Conservation (phyloP, 805 yeast genomes). For the Candida argentea region DNA sequence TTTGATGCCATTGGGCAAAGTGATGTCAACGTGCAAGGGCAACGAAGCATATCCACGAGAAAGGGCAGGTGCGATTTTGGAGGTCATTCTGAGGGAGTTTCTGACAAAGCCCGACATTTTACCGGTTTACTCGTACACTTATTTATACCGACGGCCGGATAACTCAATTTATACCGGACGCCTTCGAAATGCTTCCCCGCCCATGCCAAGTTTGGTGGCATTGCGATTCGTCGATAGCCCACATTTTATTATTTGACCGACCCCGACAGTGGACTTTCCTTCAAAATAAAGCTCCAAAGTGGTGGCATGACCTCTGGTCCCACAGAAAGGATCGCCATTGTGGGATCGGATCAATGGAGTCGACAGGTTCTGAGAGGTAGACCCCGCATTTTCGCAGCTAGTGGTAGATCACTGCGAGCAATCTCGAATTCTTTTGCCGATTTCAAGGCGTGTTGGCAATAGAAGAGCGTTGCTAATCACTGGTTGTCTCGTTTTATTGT, state of each 20-base stretch:
- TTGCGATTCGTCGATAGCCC: neutral
- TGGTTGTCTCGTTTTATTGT: too few relatives aligned
- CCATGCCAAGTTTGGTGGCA: conserved; percentile 1
- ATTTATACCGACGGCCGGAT: neutral
- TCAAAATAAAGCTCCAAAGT: too few relatives aligned
- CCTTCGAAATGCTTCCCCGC: conserved; percentile 1
- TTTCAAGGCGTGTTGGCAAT: too few relatives aligned
- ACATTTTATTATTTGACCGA: neutral
- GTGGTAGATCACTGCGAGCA: too few relatives aligned
- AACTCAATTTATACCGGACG: neutral
- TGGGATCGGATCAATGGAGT: too few relatives aligned
- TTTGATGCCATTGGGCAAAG: conserved; percentile 61
- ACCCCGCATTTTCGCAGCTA: too few relatives aligned
- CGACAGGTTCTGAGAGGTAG: too few relatives aligned
- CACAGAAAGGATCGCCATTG: too few relatives aligned
- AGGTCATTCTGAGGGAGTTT: conserved; percentile 1
- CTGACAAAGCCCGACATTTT: neutral
- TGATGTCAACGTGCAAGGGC: conserved; percentile 35
- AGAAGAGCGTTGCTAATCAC: too few relatives aligned
- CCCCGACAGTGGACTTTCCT: neutral
- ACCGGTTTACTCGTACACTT: conserved; percentile 1
- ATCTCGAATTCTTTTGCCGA: too few relatives aligned
- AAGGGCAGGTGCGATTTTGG: conserved; percentile 1
- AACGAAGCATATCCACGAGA: conserved; percentile 18
- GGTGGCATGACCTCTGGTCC: too few relatives aligned